These are phyloP conservation scores for Periconia digitata DNA, from an alignment of 2,329 filamentous ascomycete species.

Conservation along the genomic window DNA sequence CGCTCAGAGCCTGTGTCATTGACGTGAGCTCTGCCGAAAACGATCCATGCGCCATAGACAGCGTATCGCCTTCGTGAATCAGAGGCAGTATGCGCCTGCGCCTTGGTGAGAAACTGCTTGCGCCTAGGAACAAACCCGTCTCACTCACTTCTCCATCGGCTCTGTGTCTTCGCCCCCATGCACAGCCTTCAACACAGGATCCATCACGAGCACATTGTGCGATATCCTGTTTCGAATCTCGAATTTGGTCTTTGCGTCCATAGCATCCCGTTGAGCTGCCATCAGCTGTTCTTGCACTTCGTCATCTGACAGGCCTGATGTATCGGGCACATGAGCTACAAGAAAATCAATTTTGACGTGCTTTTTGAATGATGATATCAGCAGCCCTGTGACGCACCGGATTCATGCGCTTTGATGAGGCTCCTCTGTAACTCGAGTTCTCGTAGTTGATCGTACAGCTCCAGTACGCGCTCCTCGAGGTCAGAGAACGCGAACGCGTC, in stretches of 20 bases:
- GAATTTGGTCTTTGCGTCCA: slow-evolving; percentile 71
- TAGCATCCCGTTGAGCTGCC: slow-evolving; percentile 63
- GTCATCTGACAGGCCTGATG: slow-evolving; percentile 49
- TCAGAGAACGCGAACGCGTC: slow-evolving; percentile 62
- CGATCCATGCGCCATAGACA: slow-evolving; percentile 65
- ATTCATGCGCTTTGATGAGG: slow-evolving; percentile 56
- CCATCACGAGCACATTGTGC: slow-evolving; percentile 68
- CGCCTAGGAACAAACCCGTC: neutral
- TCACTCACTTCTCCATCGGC: slow-evolving; percentile 66
- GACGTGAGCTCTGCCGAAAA: slow-evolving; percentile 57
- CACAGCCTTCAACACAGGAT: slow-evolving; percentile 76
- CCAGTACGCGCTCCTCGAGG: slow-evolving; percentile 66
- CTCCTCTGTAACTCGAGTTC: slow-evolving; percentile 73
- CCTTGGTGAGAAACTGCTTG: slow-evolving; percentile 14
- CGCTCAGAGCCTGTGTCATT: slow-evolving; percentile 56
- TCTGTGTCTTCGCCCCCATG: slow-evolving; percentile 67
- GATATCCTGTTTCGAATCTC: slow-evolving; percentile 69
- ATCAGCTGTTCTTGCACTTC: slow-evolving; percentile 55
- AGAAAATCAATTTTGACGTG: neutral
- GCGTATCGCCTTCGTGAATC: slow-evolving; percentile 66
- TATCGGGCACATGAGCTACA: slow-evolving; percentile 29
- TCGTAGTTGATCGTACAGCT: slow-evolving; percentile 70
- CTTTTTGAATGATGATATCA: neutral
- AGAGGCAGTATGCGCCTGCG: slow-evolving; percentile 66
- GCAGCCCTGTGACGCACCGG: slow-evolving; percentile 19